Base-by-base conservation (phyloP, 345 rosid genomes). In the Punica granatum region DNA sequence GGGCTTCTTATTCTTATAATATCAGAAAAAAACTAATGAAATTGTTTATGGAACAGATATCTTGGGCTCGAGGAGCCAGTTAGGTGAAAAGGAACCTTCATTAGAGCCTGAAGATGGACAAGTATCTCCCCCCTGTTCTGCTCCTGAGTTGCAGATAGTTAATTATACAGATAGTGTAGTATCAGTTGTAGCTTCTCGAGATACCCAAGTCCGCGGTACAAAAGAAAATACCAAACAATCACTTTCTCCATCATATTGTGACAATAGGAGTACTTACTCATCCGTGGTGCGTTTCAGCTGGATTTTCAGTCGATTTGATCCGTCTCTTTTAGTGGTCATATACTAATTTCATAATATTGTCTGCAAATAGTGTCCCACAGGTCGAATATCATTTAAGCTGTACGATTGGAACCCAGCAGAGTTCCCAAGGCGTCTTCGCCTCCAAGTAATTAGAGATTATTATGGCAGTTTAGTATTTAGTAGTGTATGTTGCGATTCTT, bases 381-480 rank as follows among this genome's bases (percentile, higher is more conserved):
- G 96, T 66, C 87, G 96, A 72, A 89, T 94, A 76, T 91, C 97
- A n/a, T 91, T 89, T 79, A 91, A 89, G 86, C 97, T 93, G 68
- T 91, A 91, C 78, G 99, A 94, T 68, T 94, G 99, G 99, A 94
- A 94, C 81, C 99, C 97, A 2, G 97, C 97, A 3, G 99, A 94
- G 76, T 94, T 94, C 74, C 99, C 99, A 1, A 83, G 99, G 84
- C 88, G 96, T 83, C 97, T 94, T 56, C 96, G 97, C 70, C 99
- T 83, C 75, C 99, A 94, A 89, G 99, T 94, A 94, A 81, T 81
- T 81, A 83, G 76, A 77, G 81, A 73, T 77, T 81, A 51, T 76
- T 76, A 32, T 83, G 80, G 65, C 82, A 83, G 89, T 88, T 88
- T 86, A 87, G 93, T 87, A 77, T 81, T 80, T 76, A 31, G 28